Evolutionary conservation across 352 stramenopile species (phyloP).

Genomic region (Bremia lactucae): DNA sequence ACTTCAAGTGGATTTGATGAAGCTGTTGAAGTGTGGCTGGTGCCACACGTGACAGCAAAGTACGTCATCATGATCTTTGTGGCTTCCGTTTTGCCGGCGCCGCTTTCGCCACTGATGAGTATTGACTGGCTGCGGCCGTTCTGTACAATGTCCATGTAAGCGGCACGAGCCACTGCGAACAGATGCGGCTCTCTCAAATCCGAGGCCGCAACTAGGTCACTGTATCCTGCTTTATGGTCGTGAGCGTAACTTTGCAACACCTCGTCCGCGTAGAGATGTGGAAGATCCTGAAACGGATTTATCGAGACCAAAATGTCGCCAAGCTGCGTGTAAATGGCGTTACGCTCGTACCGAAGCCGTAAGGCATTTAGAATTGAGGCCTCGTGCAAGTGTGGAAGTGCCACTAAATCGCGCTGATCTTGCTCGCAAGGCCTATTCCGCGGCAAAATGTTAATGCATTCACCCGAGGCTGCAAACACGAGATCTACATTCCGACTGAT

Average conservation of each 20-base stretch:
- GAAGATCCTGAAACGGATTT: conserved; percentile 75
- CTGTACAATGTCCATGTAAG: conserved; percentile 61
- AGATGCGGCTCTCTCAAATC: conserved; percentile 41
- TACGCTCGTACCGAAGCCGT: conserved; percentile 57
- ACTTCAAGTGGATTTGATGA: conserved; percentile 1
- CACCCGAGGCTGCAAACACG: conserved; percentile 22
- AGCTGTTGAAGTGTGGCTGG: conserved; percentile 6
- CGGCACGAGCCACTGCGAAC: conserved; percentile 59
- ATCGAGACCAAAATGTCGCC: conserved; percentile 82
- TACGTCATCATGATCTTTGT: conserved; percentile 89
- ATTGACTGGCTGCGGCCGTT: conserved; percentile 71
- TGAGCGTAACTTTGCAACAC: conserved; percentile 40
- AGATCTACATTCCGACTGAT: conserved; percentile 29
- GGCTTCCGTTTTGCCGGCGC: conserved; percentile 82
- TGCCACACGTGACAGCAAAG: conserved; percentile 62
- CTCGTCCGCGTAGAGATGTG: conserved; percentile 48
- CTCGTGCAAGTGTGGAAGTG: conserved; percentile 78
- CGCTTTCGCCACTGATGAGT: conserved; percentile 80
- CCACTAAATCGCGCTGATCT: conserved; percentile 65
- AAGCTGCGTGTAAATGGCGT: conserved; percentile 83
- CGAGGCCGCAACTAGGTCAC: conserved; percentile 4
- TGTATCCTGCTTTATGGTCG: conserved; percentile 11
- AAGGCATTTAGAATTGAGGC: conserved; percentile 76
- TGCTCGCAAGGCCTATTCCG: conserved; percentile 54
- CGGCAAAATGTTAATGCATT: conserved; percentile 59